Evolutionary conservation across 257 asterid species (phyloP).

Genomic region (Fraxinus excelsior): DNA sequence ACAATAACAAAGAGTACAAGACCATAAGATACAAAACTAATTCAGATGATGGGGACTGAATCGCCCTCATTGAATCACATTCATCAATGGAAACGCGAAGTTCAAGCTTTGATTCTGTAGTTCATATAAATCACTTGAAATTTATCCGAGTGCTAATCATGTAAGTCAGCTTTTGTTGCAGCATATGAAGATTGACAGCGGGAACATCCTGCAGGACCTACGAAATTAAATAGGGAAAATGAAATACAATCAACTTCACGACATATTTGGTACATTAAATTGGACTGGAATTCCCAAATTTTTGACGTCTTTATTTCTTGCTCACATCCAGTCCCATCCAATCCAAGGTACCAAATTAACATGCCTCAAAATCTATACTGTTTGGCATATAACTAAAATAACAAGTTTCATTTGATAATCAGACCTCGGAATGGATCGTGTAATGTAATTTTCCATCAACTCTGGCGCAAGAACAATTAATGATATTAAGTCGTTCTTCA

Average conservation of each 20-base stretch:
- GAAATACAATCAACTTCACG: not conserved
- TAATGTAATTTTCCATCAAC: constrained; percentile 30
- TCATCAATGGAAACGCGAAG: no score
- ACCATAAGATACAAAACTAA: no score
- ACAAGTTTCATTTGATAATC: not conserved
- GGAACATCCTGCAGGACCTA: constrained; percentile 15
- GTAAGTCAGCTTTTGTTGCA: constrained; percentile 12
- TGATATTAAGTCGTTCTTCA: constrained; percentile 42
- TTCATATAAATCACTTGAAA: not conserved
- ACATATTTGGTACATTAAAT: no score
- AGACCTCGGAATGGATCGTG: constrained; percentile 49
- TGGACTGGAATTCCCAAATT: not conserved
- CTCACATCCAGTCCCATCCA: no score
- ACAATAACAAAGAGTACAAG: no score
- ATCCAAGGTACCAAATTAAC: no score
- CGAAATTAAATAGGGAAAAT: not conserved
- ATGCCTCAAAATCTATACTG: no score
- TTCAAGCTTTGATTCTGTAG: not conserved
- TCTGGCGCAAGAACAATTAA: constrained; percentile 39
- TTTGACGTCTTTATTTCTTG: not conserved
- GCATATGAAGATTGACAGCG: constrained; percentile 9
- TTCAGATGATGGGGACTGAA: no score
- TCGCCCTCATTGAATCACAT: no score
- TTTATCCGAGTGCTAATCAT: not conserved
- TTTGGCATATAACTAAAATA: not conserved